Percentiles rank a stretch among this genome's conserved stretches.
phyloP scores from a whole-genome alignment of 2,329 filamentous ascomycete species.

The Pestalotiopsis sp. region DNA sequence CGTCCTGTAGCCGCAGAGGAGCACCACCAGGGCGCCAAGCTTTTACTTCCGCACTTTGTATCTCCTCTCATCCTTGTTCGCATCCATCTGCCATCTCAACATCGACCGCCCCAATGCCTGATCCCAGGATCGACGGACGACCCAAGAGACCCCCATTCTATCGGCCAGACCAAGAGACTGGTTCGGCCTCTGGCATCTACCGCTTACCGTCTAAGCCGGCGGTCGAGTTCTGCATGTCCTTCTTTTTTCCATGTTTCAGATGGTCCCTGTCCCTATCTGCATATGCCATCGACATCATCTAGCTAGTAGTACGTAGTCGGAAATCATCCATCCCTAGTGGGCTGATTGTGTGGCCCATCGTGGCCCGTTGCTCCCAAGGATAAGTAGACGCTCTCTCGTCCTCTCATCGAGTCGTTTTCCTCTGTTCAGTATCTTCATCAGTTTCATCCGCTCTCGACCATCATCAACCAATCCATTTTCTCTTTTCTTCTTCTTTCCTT shows the following conservation, averaged over 20 bases:
- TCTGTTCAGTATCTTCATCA: slow-evolving; percentile 27
- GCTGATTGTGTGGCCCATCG: slow-evolving; percentile 31
- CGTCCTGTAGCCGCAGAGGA: not conserved
- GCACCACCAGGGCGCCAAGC: slow-evolving; percentile 2
- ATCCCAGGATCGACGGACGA: slow-evolving; percentile 17
- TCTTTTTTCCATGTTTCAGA: slow-evolving; percentile 36
- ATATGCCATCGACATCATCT: slow-evolving; percentile 14
- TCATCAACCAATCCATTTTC: slow-evolving; percentile 28
- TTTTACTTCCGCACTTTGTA: slow-evolving; percentile 5
- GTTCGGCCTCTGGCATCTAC: slow-evolving; percentile 21
- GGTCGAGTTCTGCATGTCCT: slow-evolving; percentile 16
- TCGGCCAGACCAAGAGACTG: slow-evolving; percentile 17
- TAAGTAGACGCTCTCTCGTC: slow-evolving; percentile 33
- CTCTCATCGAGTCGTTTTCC: slow-evolving; percentile 21
- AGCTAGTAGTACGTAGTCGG: not conserved
- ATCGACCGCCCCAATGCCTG: slow-evolving; percentile 18
- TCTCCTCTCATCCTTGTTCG: not conserved
- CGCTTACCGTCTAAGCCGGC: slow-evolving; percentile 21
- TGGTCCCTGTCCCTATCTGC: slow-evolving; percentile 11
- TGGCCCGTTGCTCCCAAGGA: slow-evolving; percentile 29
- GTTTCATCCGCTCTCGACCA: slow-evolving; percentile 28
- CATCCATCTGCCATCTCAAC: not conserved
- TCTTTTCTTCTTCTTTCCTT: slow-evolving; percentile 21
- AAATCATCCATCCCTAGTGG: slow-evolving; percentile 18
- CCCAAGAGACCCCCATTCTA: not conserved